Percentiles rank a stretch among this genome's conserved stretches.
Conservation (phyloP, 2,329 filamentous ascomycete genomes). For the Cryphonectria parasitica region DNA sequence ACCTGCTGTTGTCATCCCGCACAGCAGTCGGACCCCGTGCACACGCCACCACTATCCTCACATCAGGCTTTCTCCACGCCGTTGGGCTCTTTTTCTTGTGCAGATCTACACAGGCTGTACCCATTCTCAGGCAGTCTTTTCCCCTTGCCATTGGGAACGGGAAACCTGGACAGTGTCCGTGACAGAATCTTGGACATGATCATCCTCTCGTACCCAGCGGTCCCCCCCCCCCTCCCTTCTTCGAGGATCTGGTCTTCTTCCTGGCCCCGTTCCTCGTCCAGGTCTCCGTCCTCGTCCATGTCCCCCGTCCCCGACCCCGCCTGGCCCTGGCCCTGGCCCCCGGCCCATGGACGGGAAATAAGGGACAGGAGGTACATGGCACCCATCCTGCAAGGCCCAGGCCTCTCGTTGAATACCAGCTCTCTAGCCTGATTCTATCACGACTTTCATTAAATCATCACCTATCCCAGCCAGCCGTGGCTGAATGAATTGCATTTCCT, state of each 20-base stretch:
- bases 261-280: constrained; percentile 9
- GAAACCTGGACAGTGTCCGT: not conserved
- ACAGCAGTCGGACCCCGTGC: not conserved
- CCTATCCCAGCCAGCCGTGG: constrained; percentile 26
- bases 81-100: constrained; percentile 7
- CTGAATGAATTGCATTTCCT: constrained; percentile 11
- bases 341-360: constrained; percentile 28
- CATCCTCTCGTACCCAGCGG: not conserved
- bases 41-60: not conserved
- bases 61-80: constrained; percentile 10
- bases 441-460: constrained; percentile 29
- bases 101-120: constrained; percentile 5
- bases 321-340: constrained; percentile 13
- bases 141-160: not conserved
- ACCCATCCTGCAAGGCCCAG: constrained; percentile 22
- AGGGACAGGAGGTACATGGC: constrained; percentile 23
- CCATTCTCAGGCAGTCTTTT: not conserved
- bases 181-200: constrained; percentile 9
- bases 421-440: constrained; percentile 23
- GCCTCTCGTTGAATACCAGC: constrained; percentile 22
- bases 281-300: constrained; percentile 17
- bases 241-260: constrained; percentile 22
- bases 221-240: not conserved
- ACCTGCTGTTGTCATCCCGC: not conserved
- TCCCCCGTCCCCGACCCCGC: constrained; percentile 19